phyloP scores from a whole-genome alignment of 441 rosid species.

The Jatropha podagrica region DNA sequence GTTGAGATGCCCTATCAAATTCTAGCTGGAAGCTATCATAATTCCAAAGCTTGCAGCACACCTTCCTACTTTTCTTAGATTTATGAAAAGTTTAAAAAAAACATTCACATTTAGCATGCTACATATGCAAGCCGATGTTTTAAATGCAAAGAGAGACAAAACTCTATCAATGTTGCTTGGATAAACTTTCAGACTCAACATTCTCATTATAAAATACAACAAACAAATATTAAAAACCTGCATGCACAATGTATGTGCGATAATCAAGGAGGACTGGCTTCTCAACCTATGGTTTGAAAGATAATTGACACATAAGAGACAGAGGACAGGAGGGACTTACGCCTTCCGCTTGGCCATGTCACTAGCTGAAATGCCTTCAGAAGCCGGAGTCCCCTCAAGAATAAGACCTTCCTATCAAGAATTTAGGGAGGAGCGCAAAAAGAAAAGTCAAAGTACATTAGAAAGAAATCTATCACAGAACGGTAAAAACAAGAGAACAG shows the following conservation, averaged over 20 bases:
- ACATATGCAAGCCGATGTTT: neutral
- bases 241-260: neutral
- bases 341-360: conserved; percentile 71
- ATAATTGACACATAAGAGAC: neutral
- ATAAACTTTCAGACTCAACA: neutral
- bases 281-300: neutral
- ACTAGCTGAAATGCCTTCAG: conserved; percentile 79
- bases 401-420: conserved; percentile 79
- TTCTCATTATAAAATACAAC: neutral
- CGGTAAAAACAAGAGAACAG: neutral
- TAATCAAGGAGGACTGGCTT: neutral
- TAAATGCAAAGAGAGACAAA: neutral
- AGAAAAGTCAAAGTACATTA: conserved; percentile 10
- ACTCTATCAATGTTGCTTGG: neutral
- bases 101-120: neutral
- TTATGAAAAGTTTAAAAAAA: neutral
- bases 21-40: conserved; percentile 1
- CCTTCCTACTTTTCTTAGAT: neutral
- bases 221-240: neutral
- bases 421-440: conserved; percentile 8
- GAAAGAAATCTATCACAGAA: neutral
- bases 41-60: neutral
- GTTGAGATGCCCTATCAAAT: neutral
- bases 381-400: conserved; percentile 86
- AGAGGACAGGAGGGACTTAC: conserved; percentile 35